Evolutionary conservation across 371 early-diverging fungal species (phyloP).

Genomic region (Saksenaea oblongispora): DNA sequence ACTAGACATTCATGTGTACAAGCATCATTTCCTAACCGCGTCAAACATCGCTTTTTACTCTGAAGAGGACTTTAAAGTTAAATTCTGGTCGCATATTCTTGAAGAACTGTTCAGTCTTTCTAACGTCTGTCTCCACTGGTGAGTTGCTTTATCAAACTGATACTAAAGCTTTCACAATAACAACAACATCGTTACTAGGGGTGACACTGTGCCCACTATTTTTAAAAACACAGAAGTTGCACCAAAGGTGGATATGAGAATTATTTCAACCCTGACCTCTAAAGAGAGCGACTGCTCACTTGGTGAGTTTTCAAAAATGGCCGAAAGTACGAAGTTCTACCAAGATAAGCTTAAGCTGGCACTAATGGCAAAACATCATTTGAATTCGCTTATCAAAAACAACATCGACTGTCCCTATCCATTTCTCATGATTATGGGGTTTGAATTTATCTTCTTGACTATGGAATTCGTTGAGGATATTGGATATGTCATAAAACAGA

Average conservation of each 20-base stretch:
- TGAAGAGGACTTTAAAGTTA: slow-evolving; percentile 22
- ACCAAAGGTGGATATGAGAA: slow-evolving; percentile 18
- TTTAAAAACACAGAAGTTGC: slow-evolving; percentile 12
- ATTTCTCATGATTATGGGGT: slow-evolving; percentile 11
- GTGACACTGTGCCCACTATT: slow-evolving; percentile 17
- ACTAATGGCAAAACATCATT: slow-evolving; percentile 16
- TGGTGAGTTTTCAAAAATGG: slow-evolving; percentile 17
- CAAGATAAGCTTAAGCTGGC: slow-evolving; percentile 13
- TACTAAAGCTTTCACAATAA: slow-evolving; percentile 14
- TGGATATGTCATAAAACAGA: slow-evolving; percentile 13
- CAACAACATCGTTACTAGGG: slow-evolving; percentile 21
- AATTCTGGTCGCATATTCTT: slow-evolving; percentile 23
- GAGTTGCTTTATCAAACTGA: slow-evolving; percentile 22
- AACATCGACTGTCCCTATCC: slow-evolving; percentile 9
- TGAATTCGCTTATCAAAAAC: slow-evolving; percentile 14
- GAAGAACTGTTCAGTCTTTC: slow-evolving; percentile 18
- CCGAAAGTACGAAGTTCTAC: slow-evolving; percentile 14
- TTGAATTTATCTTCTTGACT: slow-evolving; percentile 12
- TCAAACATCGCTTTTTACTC: slow-evolving; percentile 13
- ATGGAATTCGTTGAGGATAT: slow-evolving; percentile 14
- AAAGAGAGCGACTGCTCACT: slow-evolving; percentile 16
- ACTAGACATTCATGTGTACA: slow-evolving; percentile 16
- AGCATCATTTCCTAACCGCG: slow-evolving; percentile 10
- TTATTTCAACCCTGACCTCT: slow-evolving; percentile 15
- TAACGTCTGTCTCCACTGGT: slow-evolving; percentile 21